These are phyloP conservation scores for Sporisorium exsertum DNA, from an alignment of 1,284 basidiomycete species.

Conservation along the genomic window DNA sequence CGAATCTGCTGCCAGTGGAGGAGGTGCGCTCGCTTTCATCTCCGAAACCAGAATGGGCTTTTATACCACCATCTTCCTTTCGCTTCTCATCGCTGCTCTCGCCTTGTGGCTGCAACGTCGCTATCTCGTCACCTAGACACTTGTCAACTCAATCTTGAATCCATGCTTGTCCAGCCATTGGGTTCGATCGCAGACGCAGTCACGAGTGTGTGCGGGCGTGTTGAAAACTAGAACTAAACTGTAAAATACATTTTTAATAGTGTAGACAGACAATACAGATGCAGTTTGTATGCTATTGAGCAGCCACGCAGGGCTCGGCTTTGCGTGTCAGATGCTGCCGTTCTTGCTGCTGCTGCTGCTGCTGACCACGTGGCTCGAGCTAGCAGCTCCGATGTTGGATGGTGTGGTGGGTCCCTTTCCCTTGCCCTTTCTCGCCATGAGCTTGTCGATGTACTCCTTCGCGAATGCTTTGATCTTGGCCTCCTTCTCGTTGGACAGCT, in stretches of 20 bases:
- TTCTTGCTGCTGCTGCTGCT: background rate
- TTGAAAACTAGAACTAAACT: background rate
- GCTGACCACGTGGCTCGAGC: constrained; percentile 1
- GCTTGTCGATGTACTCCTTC: constrained; percentile 77
- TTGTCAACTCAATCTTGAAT: background rate
- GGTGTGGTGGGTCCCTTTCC: constrained; percentile 7
- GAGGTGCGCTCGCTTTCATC: constrained; percentile 39
- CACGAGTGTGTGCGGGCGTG: background rate
- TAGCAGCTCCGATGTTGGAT: constrained; percentile 5
- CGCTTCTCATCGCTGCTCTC: constrained; percentile 34
- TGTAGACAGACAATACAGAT: constrained; percentile 18
- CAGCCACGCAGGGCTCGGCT: too few species aligned
- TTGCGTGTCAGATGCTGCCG: background rate
- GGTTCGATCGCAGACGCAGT: background rate
- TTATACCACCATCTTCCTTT: constrained; percentile 48
- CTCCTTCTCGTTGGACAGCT: constrained; percentile 84
- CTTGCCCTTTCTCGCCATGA: constrained; percentile 48
- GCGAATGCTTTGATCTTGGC: constrained; percentile 92
- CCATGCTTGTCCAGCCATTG: background rate
- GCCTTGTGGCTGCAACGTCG: constrained; percentile 38
- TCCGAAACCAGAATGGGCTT: constrained; percentile 48
- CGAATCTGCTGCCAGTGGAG: constrained; percentile 15
- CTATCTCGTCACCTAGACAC: constrained; percentile 27
- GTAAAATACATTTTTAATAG: constrained; percentile 5
- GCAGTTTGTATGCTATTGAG: background rate